Evolutionary conservation across 2,329 filamentous ascomycete species (phyloP).

Genomic region (Alternaria brassicicola): DNA sequence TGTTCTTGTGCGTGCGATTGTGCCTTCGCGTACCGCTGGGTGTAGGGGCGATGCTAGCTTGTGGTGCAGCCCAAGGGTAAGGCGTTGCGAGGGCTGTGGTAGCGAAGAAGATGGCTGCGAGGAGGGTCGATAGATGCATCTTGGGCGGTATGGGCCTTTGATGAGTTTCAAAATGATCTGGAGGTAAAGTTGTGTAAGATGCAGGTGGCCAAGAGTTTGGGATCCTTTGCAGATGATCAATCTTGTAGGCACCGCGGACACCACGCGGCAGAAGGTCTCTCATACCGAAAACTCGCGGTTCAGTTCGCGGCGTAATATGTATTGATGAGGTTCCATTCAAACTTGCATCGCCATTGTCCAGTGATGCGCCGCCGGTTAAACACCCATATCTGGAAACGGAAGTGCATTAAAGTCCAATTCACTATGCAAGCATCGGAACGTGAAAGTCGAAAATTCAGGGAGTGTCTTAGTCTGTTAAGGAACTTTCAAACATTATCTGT

Average conservation of each 20-base stretch:
- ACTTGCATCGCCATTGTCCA: slow-evolving; percentile 7
- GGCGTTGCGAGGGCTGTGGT: slow-evolving; percentile 25
- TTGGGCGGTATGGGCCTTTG: not conserved
- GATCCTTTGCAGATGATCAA: not conserved
- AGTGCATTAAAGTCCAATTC: not conserved
- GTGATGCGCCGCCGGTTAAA: slow-evolving; percentile 16
- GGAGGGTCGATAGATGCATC: slow-evolving; percentile 26
- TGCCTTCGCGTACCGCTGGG: not conserved
- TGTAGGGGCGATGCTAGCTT: slow-evolving; percentile 6
- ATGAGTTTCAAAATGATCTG: not conserved
- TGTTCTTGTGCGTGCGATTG: slow-evolving; percentile 20
- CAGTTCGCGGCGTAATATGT: slow-evolving; percentile 20
- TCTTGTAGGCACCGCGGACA: not conserved
- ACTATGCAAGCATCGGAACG: not conserved
- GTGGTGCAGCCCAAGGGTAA: slow-evolving; percentile 23
- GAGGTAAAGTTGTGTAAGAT: not conserved
- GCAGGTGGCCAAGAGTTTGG: not conserved
- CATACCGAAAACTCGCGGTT: not conserved
- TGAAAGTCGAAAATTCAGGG: not conserved
- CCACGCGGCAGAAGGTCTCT: slow-evolving; percentile 10
- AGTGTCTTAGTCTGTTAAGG: not conserved
- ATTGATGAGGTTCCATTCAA: slow-evolving; percentile 17
- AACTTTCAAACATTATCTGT: not conserved
- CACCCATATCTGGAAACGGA: not conserved
- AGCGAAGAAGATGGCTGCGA: slow-evolving; percentile 23